Percentiles rank a stretch among this genome's conserved stretches.
phyloP scores from a whole-genome alignment of 2,329 filamentous ascomycete species.

The Cadophora malorum region DNA sequence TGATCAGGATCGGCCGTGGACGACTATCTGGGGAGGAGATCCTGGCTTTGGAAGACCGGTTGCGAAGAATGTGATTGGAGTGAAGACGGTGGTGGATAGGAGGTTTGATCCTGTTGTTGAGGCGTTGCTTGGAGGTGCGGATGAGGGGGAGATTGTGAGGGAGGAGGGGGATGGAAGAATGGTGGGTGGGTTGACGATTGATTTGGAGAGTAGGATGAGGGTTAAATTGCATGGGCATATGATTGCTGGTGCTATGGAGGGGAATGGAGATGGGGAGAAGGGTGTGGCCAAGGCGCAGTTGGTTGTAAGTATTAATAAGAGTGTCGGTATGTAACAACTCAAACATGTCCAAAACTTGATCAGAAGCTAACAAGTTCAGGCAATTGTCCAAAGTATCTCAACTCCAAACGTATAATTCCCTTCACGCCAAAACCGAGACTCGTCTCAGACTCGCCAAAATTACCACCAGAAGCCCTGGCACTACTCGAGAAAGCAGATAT shows the following conservation, averaged over 20 bases:
- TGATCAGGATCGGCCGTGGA: constrained; percentile 70
- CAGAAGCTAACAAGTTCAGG: constrained; percentile 4
- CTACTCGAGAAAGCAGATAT: constrained; percentile 17
- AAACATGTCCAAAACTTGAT: neutral
- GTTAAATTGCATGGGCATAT: constrained; percentile 76
- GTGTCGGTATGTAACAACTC: constrained; percentile 58
- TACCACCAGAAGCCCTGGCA: neutral
- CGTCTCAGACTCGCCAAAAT: constrained; percentile 12
- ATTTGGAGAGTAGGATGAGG: constrained; percentile 70
- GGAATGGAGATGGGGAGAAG: constrained; percentile 33
- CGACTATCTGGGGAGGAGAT: constrained; percentile 77
- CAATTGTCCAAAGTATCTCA: constrained; percentile 17
- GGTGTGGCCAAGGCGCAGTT: constrained; percentile 51
- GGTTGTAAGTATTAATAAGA: constrained; percentile 71
- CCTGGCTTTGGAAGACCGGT: constrained; percentile 69
- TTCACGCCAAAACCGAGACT: constrained; percentile 7
- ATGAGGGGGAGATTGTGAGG: constrained; percentile 48
- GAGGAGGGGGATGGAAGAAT: constrained; percentile 53
- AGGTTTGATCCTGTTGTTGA: constrained; percentile 72
- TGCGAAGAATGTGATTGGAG: constrained; percentile 65
- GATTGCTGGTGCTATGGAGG: constrained; percentile 64
- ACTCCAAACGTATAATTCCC: constrained; percentile 15
- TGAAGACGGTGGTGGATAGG: constrained; percentile 65
- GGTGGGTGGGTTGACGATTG: constrained; percentile 66
- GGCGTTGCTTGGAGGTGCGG: constrained; percentile 60